Percentiles rank a stretch among this genome's conserved stretches.
phyloP scores from a whole-genome alignment of 495 filamentous ascomycete genomes.

The Neurospora sp. region DNA sequence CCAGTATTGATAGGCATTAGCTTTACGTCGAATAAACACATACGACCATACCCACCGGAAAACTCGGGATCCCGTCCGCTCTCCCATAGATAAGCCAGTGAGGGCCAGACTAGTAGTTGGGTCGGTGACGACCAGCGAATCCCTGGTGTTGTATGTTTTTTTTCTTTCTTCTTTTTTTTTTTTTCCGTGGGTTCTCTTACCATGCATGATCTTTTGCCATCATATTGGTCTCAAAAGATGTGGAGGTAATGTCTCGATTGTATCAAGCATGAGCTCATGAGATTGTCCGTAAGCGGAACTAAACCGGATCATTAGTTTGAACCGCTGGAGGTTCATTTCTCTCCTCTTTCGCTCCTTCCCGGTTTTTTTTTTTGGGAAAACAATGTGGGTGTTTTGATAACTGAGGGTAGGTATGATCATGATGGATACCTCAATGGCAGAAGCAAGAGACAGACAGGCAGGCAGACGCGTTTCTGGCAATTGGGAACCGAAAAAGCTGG shows the following conservation, averaged over 20 bases:
- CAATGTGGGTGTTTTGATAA: too few species aligned
- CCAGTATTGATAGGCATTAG: neutral
- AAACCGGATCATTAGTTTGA: too few species aligned
- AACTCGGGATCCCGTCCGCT: conserved; percentile 42
- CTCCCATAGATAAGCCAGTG: conserved; percentile 33
- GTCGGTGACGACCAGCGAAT: conserved; percentile 35
- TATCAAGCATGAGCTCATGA: too few species aligned
- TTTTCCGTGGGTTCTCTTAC: neutral
- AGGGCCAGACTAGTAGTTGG: conserved; percentile 32
- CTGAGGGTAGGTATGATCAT: too few species aligned
- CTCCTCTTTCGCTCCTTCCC: too few species aligned
- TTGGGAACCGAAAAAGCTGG: neutral
- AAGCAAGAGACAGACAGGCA: too few species aligned
- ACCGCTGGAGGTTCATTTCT: too few species aligned
- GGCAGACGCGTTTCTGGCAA: too few species aligned
- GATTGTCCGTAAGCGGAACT: too few species aligned
- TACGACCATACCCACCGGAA: conserved; percentile 36
- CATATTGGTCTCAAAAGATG: too few species aligned
- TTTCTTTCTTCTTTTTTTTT: neutral
- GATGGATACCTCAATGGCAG: neutral
- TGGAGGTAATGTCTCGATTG: too few species aligned
- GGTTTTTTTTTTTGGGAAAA: too few species aligned
- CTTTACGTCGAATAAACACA: neutral
- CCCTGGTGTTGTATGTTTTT: conserved; percentile 18
- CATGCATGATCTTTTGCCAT: neutral